Evolutionary conservation across 306 rosid genomes (phyloP), one percentile per base, ranked within the genome.

Genomic region (Prunus davidiana): DNA sequence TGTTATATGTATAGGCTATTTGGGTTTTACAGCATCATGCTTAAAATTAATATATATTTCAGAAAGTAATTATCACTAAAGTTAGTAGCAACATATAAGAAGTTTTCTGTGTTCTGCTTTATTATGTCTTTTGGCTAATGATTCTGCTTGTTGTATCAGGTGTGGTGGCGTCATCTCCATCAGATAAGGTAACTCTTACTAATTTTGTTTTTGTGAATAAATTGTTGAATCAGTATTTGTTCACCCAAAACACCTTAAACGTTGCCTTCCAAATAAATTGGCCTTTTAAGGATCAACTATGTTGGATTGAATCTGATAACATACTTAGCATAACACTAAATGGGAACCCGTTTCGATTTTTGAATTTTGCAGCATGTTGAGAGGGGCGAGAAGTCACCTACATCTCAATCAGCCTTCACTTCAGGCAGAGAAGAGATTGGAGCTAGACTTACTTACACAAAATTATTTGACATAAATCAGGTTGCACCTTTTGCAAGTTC

Each of bases 161-260:
- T 67, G 51, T 71, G 60, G 76, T 51, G 76, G 72, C 74, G 76
- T 75, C 87, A 71, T 78, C 82, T 7, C 78, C 63, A 54, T 67
- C 81, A 69, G 80, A 84, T 74, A 85, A 90, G 98, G 98, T 89
- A 88, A 74, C 12, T 34, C 75, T 58, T 77, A 67, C 43, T 75
- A 34, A 54, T 82, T 80, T 67, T 76, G 34, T 56, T 73, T 66
- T 79, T 84, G 66, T 65, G 49, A 46, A 63, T 78, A 67, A 52
- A 72, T 12, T 63, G 49, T 57, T 45, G 9, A 43, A 70, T 61
- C 49, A 16, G 6, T 14, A 18, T 47, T 64, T 20, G 24, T 54
- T 74, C 67, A 22, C 61, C 52, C 20, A 18, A 24, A 60, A 34
- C 9, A 46, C 18, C 38, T 43, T 41, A 22, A 51, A 22, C 56